Evolutionary conservation across 306 rosid genomes (phyloP).

Genomic region (Luffa aegyptiaca): DNA sequence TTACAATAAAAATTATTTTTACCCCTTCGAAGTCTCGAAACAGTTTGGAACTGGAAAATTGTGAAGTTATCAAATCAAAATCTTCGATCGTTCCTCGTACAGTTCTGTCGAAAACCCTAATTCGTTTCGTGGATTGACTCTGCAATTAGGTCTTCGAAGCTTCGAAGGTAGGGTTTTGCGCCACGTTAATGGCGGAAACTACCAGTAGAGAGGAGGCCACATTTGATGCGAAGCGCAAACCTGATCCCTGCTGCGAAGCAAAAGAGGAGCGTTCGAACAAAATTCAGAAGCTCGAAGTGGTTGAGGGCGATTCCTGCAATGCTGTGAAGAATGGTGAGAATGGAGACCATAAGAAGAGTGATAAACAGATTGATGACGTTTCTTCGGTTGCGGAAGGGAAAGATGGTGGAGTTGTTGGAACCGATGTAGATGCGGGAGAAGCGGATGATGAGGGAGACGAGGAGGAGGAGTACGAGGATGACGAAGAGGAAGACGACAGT

Average conservation of each 20-base stretch:
- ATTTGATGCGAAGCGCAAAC: conserved; percentile 53
- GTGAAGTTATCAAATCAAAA: neutral
- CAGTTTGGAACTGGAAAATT: neutral
- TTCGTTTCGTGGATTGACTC: neutral
- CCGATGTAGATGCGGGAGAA: conserved; percentile 15
- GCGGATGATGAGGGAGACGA: conserved; percentile 10
- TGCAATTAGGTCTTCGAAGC: neutral
- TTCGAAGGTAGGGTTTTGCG: neutral
- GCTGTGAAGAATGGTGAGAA: neutral
- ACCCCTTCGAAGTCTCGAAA: neutral
- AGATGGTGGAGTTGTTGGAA: neutral
- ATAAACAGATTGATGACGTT: conserved; percentile 8
- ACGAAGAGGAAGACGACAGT: conserved; percentile 10
- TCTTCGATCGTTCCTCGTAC: neutral
- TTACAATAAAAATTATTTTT: neutral
- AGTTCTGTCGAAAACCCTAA: conserved; percentile 7
- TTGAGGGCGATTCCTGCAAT: conserved; percentile 6
- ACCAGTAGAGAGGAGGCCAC: conserved; percentile 33
- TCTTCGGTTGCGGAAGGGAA: conserved; percentile 19
- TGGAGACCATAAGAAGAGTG: neutral
- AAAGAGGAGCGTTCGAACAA: conserved; percentile 31
- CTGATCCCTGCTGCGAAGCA: conserved; percentile 29
- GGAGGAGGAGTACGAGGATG: conserved; percentile 13
- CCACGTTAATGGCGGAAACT: conserved; percentile 51
- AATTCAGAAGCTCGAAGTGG: conserved; percentile 30